These are phyloP conservation scores for Harringtonia lauricola DNA, from an alignment of 2,329 filamentous ascomycete genomes.

Conservation along the genomic window DNA sequence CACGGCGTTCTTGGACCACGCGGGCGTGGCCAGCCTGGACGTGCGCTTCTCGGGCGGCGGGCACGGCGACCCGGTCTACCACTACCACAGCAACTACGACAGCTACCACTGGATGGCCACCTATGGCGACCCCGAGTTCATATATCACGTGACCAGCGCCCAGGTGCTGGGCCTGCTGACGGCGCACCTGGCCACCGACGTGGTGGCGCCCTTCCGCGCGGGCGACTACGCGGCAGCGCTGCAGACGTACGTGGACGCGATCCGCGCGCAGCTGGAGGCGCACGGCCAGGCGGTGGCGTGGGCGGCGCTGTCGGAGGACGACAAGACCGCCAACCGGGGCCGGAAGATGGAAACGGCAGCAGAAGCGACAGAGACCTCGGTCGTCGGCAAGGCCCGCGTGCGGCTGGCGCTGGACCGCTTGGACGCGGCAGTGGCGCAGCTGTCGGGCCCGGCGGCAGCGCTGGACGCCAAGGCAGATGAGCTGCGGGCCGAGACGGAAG, in stretches of 20 bases:
- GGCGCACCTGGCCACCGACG: slow-evolving; percentile 48
- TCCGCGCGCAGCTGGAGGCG: slow-evolving; percentile 35
- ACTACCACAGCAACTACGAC: slow-evolving; percentile 89
- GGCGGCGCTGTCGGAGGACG: slow-evolving; percentile 15
- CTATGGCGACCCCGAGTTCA: slow-evolving; percentile 60
- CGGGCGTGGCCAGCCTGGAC: slow-evolving; percentile 55
- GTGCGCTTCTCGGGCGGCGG: slow-evolving; percentile 41
- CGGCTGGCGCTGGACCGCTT: slow-evolving; percentile 16
- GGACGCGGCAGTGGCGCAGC: slow-evolving; percentile 19
- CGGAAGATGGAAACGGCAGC: background rate
- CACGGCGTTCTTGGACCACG: slow-evolving; percentile 64
- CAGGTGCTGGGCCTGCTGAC: slow-evolving; percentile 53
- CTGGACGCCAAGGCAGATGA: slow-evolving; percentile 34
- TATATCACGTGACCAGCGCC: slow-evolving; percentile 56
- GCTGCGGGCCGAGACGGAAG: slow-evolving; percentile 14
- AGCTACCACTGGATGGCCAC: slow-evolving; percentile 81
- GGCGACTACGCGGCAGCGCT: slow-evolving; percentile 53
- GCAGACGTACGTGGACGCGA: slow-evolving; percentile 35
- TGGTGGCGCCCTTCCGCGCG: slow-evolving; percentile 53
- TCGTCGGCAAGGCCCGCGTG: slow-evolving; percentile 12
- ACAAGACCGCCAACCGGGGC: slow-evolving; percentile 17
- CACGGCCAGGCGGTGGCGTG: slow-evolving; percentile 1
- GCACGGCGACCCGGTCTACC: slow-evolving; percentile 46
- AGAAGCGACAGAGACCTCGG: background rate
- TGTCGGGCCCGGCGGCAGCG: slow-evolving; percentile 25